Evolutionary conservation across 2,329 filamentous ascomycete species (phyloP), one percentile per base, ranked within the genome.

Genomic region (Pseudocercospora fijiensis): DNA sequence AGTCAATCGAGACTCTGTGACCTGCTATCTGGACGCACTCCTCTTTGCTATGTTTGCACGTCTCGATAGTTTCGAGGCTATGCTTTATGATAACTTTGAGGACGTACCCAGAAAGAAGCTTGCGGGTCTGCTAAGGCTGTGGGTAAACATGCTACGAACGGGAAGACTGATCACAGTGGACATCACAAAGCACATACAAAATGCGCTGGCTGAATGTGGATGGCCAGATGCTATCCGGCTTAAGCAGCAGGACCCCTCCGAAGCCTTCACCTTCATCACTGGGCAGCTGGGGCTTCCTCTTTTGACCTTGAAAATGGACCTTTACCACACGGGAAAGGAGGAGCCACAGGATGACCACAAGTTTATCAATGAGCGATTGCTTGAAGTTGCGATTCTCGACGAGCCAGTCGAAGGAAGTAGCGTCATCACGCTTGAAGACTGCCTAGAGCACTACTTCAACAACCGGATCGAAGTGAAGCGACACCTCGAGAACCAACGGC

Each of bases 21-120:
- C 94, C n/a, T 99, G 95, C 79, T 98, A 96, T 75, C 82, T 98
- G 16, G 95, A 98, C 76, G 85, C 94, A 0, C 80, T 98, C 22
- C 84, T 99, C 1, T 98, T 97, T 75, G 90, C 94, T 76, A 97
- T 99, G 92, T 98, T 98, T 75, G 90, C 91, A 18, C 88, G 91
- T 65, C 83, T 97, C 41, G 89, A 92, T 69, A 93, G 90, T 67
- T 99, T 96, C 75, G 94, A 98, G 76, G 91, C 90, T 56, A 96
- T 98, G 83, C 82, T 97, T 33, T 93, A 91, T 75, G 89, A 89
- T 62, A 87, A 88, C 7, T 91, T 91, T 66, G 84, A 87, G 26
- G 90, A 95, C 65, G 87, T 91, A 67, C 81, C 84, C 24, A 86
- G 89, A 67, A 87, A 86, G 70, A 90, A 88, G 70, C 81, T 99